These are phyloP conservation scores for Gastrolobium villosum DNA, from an alignment of 306 rosid species.

Conservation along the genomic window DNA sequence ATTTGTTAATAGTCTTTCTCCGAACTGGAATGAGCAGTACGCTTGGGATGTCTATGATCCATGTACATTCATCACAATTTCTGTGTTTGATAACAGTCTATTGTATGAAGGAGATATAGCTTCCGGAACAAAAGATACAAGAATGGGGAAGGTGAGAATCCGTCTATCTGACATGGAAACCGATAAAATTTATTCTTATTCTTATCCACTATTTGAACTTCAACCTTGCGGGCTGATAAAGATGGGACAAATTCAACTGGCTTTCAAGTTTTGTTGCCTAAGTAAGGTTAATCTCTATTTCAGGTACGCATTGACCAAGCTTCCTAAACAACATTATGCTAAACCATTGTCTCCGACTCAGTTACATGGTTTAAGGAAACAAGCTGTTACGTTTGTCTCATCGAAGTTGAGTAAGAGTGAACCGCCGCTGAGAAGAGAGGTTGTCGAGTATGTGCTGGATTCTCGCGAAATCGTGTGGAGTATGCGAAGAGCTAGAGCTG, in stretches of 20 bases:
- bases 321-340: conserved; percentile 37
- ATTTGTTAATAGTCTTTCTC: conserved; percentile 46
- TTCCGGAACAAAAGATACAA: conserved; percentile 39
- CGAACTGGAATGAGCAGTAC: conserved; percentile 55
- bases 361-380: conserved; percentile 39
- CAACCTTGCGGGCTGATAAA: conserved; percentile 53
- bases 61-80: conserved; percentile 48
- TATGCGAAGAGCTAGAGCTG: conserved; percentile 50
- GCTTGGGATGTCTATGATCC: conserved; percentile 54
- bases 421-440: conserved; percentile 47
- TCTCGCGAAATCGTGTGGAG: conserved; percentile 52
- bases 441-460: conserved; percentile 54
- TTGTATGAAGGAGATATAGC: conserved; percentile 26
- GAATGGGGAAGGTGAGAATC: conserved; percentile 55
- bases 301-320: conserved; percentile 45
- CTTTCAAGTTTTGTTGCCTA: conserved; percentile 46
- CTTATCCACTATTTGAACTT: conserved; percentile 48
- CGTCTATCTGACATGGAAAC: conserved; percentile 36
- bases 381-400: conserved; percentile 20
- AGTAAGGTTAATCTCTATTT: not conserved
- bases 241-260: conserved; percentile 55
- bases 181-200: conserved; percentile 28
- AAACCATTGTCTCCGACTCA: conserved; percentile 43
- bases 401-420: conserved; percentile 47
- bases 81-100: conserved; percentile 50